Evolutionary conservation across 2,329 filamentous ascomycete species (phyloP).

Genomic region (Ambrosiella beaveri): DNA sequence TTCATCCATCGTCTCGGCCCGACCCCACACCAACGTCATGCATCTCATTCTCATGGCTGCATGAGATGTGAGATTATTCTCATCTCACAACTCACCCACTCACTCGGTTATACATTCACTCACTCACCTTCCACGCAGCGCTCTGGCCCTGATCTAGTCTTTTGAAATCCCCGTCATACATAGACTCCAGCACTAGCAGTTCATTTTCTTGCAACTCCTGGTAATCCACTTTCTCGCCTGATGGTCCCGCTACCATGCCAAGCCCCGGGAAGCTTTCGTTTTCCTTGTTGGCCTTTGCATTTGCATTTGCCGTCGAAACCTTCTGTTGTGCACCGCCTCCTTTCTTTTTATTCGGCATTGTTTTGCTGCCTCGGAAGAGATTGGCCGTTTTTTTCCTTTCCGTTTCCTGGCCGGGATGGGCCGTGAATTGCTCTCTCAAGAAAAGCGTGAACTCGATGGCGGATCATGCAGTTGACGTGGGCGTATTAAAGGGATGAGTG

Average conservation of each 20-base stretch:
- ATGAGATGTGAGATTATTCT: neutral
- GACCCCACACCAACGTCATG: no score
- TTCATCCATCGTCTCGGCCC: no score
- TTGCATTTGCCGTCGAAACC: neutral
- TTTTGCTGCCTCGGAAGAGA: no score
- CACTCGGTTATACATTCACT: conserved; percentile 16
- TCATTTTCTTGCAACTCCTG: conserved; percentile 77
- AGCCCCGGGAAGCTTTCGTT: conserved; percentile 30
- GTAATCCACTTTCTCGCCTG: conserved; percentile 44
- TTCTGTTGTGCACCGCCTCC: neutral
- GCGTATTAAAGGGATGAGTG: no score
- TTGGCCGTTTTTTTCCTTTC: no score
- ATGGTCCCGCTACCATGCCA: conserved; percentile 20
- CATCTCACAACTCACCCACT: no score
- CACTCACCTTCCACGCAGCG: conserved; percentile 66
- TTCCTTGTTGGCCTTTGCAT: neutral
- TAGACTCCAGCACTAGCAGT: conserved; percentile 66
- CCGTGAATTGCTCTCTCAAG: no score
- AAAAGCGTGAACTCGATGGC: no score
- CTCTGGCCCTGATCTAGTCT: conserved; percentile 47
- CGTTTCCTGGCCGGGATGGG: no score
- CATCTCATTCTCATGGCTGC: conserved; percentile 3
- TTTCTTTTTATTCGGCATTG: neutral
- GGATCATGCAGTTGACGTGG: no score
- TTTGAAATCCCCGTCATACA: conserved; percentile 78